These are phyloP conservation scores for Macrophomina phaseolina DNA, from an alignment of 2,329 filamentous ascomycete genomes.

Conservation along the genomic window DNA sequence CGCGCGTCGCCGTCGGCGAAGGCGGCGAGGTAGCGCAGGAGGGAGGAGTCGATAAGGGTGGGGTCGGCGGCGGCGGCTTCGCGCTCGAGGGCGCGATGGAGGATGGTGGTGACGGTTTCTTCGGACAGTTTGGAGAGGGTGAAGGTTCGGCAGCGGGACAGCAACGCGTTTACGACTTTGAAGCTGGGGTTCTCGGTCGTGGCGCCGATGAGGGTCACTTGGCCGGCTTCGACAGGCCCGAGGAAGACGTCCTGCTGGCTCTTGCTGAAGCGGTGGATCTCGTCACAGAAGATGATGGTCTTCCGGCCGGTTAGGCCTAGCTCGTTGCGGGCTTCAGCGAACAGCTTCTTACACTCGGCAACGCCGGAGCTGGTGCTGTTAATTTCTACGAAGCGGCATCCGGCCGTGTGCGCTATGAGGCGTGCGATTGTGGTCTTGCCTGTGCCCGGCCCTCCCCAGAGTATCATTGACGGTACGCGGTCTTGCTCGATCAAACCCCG, in stretches of 20 bases:
- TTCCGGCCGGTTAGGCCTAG: conserved; percentile 80
- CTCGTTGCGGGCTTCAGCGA: conserved; percentile 82
- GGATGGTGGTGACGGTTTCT: conserved; percentile 73
- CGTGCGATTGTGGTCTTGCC: conserved; percentile 92
- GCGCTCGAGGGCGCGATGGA: conserved; percentile 73
- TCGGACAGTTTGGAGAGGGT: conserved; percentile 77
- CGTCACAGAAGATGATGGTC: conserved; percentile 97
- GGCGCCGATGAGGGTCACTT: conserved; percentile 89
- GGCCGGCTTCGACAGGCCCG: conserved; percentile 87
- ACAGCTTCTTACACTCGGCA: conserved; percentile 89
- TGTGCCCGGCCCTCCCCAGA: conserved; percentile 84
- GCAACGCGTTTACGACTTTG: conserved; percentile 83
- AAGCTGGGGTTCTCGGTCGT: conserved; percentile 98
- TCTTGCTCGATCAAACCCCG: conserved; percentile 85
- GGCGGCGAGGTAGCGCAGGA: conserved; percentile 80
- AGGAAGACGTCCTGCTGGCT: conserved; percentile 94
- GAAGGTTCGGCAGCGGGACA: conserved; percentile 90
- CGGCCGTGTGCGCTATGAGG: conserved; percentile 82
- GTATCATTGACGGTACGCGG: conserved; percentile 89
- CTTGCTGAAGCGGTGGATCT: conserved; percentile 92
- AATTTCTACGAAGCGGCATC: conserved; percentile 90
- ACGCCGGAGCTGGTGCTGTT: conserved; percentile 91
- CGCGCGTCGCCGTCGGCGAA: conserved; percentile 94
- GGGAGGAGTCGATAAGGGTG: conserved; percentile 73
- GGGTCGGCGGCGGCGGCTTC: conserved; percentile 55